Conservation (phyloP, 2,329 filamentous ascomycete species). For the Arthrobotrys musiformis region DNA sequence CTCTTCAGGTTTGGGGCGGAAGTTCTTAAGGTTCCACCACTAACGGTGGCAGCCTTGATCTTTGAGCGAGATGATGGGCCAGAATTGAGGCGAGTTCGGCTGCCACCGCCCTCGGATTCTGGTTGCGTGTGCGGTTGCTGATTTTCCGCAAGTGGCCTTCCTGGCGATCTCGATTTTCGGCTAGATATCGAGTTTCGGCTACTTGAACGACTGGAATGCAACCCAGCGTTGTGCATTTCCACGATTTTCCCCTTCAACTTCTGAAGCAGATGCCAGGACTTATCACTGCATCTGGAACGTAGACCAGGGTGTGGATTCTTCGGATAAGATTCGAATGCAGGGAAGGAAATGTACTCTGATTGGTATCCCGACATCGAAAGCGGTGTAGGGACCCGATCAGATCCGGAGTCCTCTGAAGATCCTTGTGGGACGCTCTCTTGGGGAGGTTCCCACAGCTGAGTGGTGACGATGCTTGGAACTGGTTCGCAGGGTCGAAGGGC, state of each 20-base stretch:
- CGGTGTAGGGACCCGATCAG: neutral
- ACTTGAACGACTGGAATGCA: conserved; percentile 41
- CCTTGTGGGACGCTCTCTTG: neutral
- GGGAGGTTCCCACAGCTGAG: conserved; percentile 31
- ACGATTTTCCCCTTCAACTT: conserved; percentile 45
- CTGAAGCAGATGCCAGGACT: conserved; percentile 52
- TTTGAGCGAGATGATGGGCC: neutral
- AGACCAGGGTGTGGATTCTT: conserved; percentile 32
- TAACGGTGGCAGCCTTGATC: conserved; percentile 17
- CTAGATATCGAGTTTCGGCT: conserved; percentile 39
- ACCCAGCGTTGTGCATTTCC: conserved; percentile 45
- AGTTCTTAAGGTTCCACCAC: conserved; percentile 7
- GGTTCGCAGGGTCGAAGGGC: conserved; percentile 23
- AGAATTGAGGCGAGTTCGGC: neutral
- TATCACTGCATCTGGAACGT: conserved; percentile 52
- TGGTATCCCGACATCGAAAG: conserved; percentile 9
- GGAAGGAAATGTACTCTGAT: conserved; percentile 45
- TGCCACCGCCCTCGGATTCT: conserved; percentile 12
- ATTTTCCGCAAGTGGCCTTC: neutral
- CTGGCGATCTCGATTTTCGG: conserved; percentile 45
- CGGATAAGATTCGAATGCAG: conserved; percentile 38
- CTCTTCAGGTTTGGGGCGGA: neutral
- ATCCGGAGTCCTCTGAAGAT: neutral
- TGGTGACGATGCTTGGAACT: conserved; percentile 35
- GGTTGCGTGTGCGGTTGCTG: conserved; percentile 2